Evolutionary conservation across 202 grass and related monocot species (phyloP).

Genomic region (Musa balbisiana): DNA sequence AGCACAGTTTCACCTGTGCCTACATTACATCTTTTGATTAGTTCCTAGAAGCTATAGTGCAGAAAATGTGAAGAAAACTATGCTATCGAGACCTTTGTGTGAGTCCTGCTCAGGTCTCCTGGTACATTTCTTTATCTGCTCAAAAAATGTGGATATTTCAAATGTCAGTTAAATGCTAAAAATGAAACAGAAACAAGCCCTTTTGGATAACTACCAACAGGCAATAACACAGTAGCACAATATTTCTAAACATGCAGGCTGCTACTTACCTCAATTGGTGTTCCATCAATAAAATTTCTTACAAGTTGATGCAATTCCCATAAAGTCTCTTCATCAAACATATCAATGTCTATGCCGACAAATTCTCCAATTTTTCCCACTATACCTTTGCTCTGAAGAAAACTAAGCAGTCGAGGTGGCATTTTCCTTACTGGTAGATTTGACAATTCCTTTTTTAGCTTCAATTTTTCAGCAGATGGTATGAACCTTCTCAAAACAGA

Average conservation of each 20-base stretch:
- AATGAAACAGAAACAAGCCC: neutral
- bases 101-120: slow-evolving; percentile 22
- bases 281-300: slow-evolving; percentile 24
- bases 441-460: slow-evolving; percentile 20
- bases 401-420: slow-evolving; percentile 4
- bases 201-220: neutral
- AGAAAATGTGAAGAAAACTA: slow-evolving; percentile 14
- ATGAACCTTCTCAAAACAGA: neutral
- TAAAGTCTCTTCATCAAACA: slow-evolving; percentile 23
- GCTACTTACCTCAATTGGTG: slow-evolving; percentile 48
- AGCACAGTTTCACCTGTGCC: neutral
- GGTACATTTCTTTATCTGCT: slow-evolving; percentile 42
- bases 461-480: slow-evolving; percentile 10
- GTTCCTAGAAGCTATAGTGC: slow-evolving; percentile 5
- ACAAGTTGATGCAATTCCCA: slow-evolving; percentile 19
- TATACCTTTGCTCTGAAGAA: slow-evolving; percentile 14
- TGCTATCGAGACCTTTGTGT: slow-evolving; percentile 48
- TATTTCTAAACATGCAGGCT: neutral
- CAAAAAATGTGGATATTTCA: slow-evolving; percentile 10
- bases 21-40: slow-evolving; percentile 16
- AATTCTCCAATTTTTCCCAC: slow-evolving; percentile 5
- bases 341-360: slow-evolving; percentile 6
- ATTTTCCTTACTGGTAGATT: slow-evolving; percentile 10
- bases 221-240: slow-evolving; percentile 2
- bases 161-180: slow-evolving; percentile 6